Evolutionary conservation across 129 eudicot genomes (phyloP).

Genomic region (Centella asiatica): DNA sequence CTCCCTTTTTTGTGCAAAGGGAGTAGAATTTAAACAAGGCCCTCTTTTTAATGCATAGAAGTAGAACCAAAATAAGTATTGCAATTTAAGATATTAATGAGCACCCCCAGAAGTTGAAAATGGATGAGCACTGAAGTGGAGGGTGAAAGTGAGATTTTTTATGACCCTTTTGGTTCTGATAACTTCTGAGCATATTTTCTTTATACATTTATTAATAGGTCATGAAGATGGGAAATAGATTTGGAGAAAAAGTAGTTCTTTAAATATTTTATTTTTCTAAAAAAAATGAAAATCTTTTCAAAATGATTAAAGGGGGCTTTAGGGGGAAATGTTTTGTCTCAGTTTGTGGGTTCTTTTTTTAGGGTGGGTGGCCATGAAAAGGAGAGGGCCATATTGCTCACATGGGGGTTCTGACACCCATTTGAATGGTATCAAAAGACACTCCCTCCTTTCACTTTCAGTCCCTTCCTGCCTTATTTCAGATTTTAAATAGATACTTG

Average conservation of each 20-base stretch:
- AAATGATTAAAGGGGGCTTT: background rate
- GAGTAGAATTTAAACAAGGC: too few relatives aligned
- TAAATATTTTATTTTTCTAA: too few relatives aligned
- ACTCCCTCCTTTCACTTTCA: background rate
- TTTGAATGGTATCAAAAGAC: background rate
- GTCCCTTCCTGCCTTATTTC: background rate
- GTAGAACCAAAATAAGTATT: too few relatives aligned
- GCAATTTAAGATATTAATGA: too few relatives aligned
- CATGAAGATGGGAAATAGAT: background rate
- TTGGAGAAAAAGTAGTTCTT: too few relatives aligned
- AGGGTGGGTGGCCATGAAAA: background rate
- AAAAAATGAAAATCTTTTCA: background rate
- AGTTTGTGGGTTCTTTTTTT: background rate
- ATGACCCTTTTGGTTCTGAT: too few relatives aligned
- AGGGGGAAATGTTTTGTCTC: background rate
- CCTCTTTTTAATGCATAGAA: too few relatives aligned
- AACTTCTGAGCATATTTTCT: too few relatives aligned
- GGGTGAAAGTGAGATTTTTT: background rate
- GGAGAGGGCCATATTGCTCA: background rate
- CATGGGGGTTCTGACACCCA: background rate
- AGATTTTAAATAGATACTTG: too few relatives aligned
- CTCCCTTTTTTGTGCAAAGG: too few relatives aligned
- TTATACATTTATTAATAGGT: too few relatives aligned
- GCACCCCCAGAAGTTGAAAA: too few relatives aligned
- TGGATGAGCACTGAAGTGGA: background rate